Evolutionary conservation across 352 stramenopile genomes (phyloP), one percentile per base, ranked within the genome.

Genomic region (Phytopythium montanum): DNA sequence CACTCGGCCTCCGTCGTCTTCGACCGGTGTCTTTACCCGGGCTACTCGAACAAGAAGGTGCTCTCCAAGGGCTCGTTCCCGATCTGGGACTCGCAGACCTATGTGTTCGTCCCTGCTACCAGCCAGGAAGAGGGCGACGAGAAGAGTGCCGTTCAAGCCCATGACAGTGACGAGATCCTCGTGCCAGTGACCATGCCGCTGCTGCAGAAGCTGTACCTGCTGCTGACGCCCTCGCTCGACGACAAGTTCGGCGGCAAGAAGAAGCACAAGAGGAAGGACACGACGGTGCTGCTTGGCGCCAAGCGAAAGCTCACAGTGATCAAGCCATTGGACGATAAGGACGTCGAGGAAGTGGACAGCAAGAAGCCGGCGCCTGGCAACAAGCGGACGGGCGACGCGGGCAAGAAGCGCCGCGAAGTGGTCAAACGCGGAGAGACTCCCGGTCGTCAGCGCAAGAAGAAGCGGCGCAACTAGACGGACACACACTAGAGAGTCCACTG

Each of bases 11-110:
- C 85, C 29, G 61, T 98, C 26, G 80, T 97, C 25, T 98, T 99
- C 65, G 96, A 99, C 63, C 85, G 90, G 33, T 97, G 77, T 54
- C 64, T 96, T 23, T 92, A 98, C 29, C 85, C 83, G 12, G 92
- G 94, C 7, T 99, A 99, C 76, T 90, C 84, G 49, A 98, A 98
- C 63, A 93, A 97, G 59, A 99, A 99, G 63, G 96, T 97, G 45
- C 73, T 98, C 9, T 93, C 97, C 64, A 94, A 94, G 52, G 96
- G 95, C 25, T 97, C 85, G 33, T 99, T 99, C 72, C 92, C 96
- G 16, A 98, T 96, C 59, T 96, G 96, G 73, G 96, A 99, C 79
- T 97, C 95, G 57, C 88, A 93, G 73, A 93, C 94, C 9, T 99
- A 97, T 60, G 78, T 98, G 21, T 99, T 99, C 45, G 64, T 86